Percentiles rank a stretch among this genome's conserved stretches.
Evolutionary conservation across 495 filamentous ascomycete genomes (phyloP).

Genomic region (Penicillium flavigenum): DNA sequence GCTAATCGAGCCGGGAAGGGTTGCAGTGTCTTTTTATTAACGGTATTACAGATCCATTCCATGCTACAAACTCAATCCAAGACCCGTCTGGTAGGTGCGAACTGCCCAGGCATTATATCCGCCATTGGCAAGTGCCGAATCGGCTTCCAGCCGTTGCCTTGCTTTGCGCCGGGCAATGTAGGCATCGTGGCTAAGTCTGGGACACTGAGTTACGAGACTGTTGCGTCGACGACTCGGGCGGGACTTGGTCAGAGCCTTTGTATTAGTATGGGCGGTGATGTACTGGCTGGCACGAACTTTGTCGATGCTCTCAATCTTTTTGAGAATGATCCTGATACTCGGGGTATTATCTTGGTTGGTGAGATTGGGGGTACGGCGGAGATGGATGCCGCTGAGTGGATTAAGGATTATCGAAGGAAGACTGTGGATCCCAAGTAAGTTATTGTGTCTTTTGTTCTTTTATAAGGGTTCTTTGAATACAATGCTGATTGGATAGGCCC

Average conservation of each 20-base stretch:
- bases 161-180: constrained; percentile 70
- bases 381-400: constrained; percentile 79
- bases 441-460: neutral
- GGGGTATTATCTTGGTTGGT: constrained; percentile 80
- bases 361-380: constrained; percentile 85
- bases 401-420: constrained; percentile 63
- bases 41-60: constrained; percentile 60
- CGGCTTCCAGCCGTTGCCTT: constrained; percentile 80
- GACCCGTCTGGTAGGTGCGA: constrained; percentile 79
- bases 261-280: constrained; percentile 86
- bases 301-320: constrained; percentile 74
- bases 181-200: constrained; percentile 88
- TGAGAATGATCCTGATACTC: constrained; percentile 70
- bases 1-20: neutral
- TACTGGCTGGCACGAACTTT: constrained; percentile 77
- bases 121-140: constrained; percentile 78
- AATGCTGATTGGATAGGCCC: constrained; percentile 51
- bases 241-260: constrained; percentile 84
- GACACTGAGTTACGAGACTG: constrained; percentile 84
- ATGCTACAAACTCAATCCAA: constrained; percentile 79
- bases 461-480: neutral
- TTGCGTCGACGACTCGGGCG: constrained; percentile 76
- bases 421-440: constrained; percentile 66
- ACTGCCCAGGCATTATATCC: constrained; percentile 87
- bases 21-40: neutral